These are phyloP conservation scores for Aspergillus udagawae DNA, from an alignment of 2,329 filamentous ascomycete genomes.

Conservation along the genomic window DNA sequence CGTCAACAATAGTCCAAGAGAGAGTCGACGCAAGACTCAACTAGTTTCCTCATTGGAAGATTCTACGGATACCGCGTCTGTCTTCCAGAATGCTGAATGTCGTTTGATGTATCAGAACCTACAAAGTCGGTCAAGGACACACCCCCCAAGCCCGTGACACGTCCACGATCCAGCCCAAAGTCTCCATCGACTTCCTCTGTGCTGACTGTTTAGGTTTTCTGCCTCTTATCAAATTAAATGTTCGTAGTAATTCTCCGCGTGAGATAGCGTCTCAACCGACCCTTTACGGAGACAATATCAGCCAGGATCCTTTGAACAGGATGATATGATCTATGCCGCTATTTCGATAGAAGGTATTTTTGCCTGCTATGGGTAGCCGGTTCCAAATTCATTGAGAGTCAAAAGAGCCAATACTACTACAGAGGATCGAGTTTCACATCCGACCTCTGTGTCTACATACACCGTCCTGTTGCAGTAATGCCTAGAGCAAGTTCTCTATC, in stretches of 20 bases:
- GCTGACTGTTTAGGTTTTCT: no score
- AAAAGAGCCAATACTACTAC: background rate
- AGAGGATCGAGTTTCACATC: no score
- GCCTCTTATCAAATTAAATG: background rate
- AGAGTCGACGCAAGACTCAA: background rate
- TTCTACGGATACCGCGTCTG: background rate
- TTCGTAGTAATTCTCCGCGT: slow-evolving; percentile 5
- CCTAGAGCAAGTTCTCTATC: no score
- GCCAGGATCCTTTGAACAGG: background rate
- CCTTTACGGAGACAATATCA: background rate
- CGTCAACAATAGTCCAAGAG: background rate
- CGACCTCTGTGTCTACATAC: background rate
- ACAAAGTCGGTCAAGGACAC: slow-evolving; percentile 6
- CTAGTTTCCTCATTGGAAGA: background rate
- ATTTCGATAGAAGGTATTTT: no score
- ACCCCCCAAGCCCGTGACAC: slow-evolving; percentile 6
- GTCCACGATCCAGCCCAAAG: slow-evolving; percentile 1
- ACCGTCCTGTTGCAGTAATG: no score
- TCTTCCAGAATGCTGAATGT: background rate
- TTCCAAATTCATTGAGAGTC: background rate
- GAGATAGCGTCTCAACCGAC: background rate
- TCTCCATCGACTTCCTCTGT: background rate
- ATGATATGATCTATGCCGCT: background rate
- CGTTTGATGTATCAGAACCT: slow-evolving; percentile 5
- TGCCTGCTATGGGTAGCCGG: background rate